Conservation (phyloP, 1,284 basidiomycete species). For the Ustilago curta region DNA sequence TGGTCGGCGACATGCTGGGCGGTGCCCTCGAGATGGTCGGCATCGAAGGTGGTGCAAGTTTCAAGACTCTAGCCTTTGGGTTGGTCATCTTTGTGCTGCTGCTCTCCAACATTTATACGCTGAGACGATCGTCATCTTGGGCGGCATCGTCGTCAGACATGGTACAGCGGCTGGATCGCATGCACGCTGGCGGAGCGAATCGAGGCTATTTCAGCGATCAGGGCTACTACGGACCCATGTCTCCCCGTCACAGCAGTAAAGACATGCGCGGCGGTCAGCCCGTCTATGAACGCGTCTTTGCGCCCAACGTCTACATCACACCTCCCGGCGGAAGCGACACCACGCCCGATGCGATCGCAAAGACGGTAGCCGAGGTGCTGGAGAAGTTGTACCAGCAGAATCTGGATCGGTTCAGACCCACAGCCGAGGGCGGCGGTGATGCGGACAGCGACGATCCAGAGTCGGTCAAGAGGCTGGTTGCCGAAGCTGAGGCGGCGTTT, state of each 20-base stretch:
- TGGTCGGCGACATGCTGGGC: constrained; percentile 45
- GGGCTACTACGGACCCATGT: constrained; percentile 34
- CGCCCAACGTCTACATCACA: constrained; percentile 47
- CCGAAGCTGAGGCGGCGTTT: constrained; percentile 72
- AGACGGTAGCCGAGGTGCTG: constrained; percentile 66
- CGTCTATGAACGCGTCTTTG: constrained; percentile 35
- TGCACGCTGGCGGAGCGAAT: constrained; percentile 31
- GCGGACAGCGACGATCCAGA: constrained; percentile 72
- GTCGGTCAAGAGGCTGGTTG: constrained; percentile 66
- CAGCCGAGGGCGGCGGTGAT: not conserved
- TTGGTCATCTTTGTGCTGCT: constrained; percentile 66
- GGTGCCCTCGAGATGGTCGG: constrained; percentile 46
- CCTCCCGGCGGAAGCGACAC: constrained; percentile 37
- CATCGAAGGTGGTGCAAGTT: constrained; percentile 29
- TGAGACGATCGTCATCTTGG: constrained; percentile 13
- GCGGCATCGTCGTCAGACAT: constrained; percentile 5
- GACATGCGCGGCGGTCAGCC: not conserved
- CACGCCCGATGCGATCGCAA: constrained; percentile 63
- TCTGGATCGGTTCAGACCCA: constrained; percentile 9
- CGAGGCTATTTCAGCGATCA: constrained; percentile 41
- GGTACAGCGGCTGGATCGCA: constrained; percentile 23
- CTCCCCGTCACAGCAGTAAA: constrained; percentile 9
- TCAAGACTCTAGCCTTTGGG: constrained; percentile 55
- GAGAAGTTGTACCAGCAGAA: constrained; percentile 60
- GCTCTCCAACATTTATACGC: constrained; percentile 67